Evolutionary conservation across 2,329 filamentous ascomycete genomes (phyloP), one percentile per base, ranked within the genome.

Genomic region (Tolypocladium nubicola): DNA sequence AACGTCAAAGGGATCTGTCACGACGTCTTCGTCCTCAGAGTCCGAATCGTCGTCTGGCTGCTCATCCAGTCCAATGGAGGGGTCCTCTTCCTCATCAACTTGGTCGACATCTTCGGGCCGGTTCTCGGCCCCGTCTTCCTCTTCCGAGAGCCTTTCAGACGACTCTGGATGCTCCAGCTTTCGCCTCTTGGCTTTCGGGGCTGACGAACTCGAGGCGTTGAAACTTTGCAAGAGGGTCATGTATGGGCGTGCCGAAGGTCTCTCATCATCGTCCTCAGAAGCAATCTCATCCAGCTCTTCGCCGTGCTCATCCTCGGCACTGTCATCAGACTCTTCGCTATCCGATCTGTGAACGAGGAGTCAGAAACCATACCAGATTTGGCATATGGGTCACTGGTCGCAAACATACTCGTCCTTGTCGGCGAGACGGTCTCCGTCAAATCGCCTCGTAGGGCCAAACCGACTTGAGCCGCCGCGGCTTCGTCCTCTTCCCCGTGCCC

Each of bases 1-100:
- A 9, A 76, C 73, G 61, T 94, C 88, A 66, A 95, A 97, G 0
- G 90, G 87, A 69, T 96, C 89, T 1, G 71, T 73, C 35, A 75
- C 69, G 61, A 83, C 77, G 53, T 79, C 77, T 16, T 80, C 76
- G 49, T 82, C 79, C 53, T 78, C 76, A 23, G 79, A 79, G 11
- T 75, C 71, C 0, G 68, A 71, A 7, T 70, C 68, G 14, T 74
- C 71, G 16, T 71, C 62, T n/a, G 60, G 50, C 33, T 66, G 59
- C 7, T 70, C 69, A 19, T 69, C 68, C 3, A 57, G 26, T 6
- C 55, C 60, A 7, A 55, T 47, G 11, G 56, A 58, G 6, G 59
- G 39, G 19, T 61, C 58, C 26, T 61, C 64, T 3, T 60, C 60
- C 47, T 65, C 65, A 23, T 67, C 66, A 7, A 61, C 60, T 14